Conservation (phyloP, 208 protist species). For the Leishmania tropica region DNA sequence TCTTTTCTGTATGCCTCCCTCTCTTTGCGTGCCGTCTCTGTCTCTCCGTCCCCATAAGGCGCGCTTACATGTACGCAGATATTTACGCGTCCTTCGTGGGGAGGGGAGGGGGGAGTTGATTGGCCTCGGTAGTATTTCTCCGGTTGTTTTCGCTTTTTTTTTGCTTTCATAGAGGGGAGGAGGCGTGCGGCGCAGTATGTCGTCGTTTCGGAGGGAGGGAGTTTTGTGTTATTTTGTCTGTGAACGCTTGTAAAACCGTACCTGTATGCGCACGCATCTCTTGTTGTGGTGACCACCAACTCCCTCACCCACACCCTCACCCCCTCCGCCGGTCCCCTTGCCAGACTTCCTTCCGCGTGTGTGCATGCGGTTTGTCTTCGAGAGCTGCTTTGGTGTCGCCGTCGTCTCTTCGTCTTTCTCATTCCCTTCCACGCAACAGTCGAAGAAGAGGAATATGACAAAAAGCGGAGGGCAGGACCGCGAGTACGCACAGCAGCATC, state of each 20-base stretch:
- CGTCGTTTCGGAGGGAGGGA: too few relatives aligned
- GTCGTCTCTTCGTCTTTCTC: not conserved
- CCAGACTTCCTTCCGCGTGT: not conserved
- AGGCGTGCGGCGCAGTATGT: not conserved
- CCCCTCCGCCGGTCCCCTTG: not conserved
- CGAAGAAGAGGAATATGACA: not conserved
- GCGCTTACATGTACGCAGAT: not conserved
- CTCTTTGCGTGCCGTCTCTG: not conserved
- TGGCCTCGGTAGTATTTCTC: not conserved
- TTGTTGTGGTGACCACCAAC: not conserved
- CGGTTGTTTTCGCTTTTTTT: not conserved
- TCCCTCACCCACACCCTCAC: not conserved
- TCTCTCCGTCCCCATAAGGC: not conserved
- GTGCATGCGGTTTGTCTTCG: not conserved
- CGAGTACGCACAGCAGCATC: not conserved
- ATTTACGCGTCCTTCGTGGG: not conserved
- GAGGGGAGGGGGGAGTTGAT: not conserved
- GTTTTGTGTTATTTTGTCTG: not conserved
- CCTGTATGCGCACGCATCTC: not conserved
- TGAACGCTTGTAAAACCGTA: not conserved
- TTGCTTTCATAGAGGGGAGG: not conserved
- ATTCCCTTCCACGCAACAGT: not conserved
- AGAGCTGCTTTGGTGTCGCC: too few relatives aligned
- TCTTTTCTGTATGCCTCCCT: not conserved
- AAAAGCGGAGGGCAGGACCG: too few relatives aligned